Evolutionary conservation across 176 grass and related monocot species (phyloP).

Genomic region (Eragrostis curvula): DNA sequence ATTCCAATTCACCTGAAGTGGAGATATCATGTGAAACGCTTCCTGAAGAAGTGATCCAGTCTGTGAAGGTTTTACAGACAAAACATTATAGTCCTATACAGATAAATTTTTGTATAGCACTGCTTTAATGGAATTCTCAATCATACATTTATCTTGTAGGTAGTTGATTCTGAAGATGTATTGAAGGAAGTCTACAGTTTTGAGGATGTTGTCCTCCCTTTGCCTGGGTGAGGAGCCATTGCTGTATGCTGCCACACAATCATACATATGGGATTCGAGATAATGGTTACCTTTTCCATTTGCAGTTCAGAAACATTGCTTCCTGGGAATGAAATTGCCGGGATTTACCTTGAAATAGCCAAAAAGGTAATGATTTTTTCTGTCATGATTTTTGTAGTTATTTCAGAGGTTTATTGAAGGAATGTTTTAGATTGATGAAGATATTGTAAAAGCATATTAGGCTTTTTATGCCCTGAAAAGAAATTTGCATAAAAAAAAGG

Average conservation of each 20-base stretch:
- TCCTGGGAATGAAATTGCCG: slow-evolving; percentile 87
- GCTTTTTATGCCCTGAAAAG: slow-evolving; percentile 5
- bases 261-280: background rate
- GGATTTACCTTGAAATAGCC: slow-evolving; percentile 87
- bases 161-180: slow-evolving; percentile 85
- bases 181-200: slow-evolving; percentile 67
- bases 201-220: slow-evolving; percentile 95
- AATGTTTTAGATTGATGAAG: background rate
- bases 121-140: slow-evolving; percentile 19
- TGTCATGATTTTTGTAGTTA: slow-evolving; percentile 16
- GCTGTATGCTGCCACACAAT: background rate
- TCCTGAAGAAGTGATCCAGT: slow-evolving; percentile 69
- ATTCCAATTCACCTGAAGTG: slow-evolving; percentile 47
- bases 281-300: slow-evolving; percentile 27
- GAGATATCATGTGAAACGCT: slow-evolving; percentile 57
- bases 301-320: slow-evolving; percentile 87
- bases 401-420: slow-evolving; percentile 9
- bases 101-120: background rate
- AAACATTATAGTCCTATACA: slow-evolving; percentile 20
- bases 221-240: slow-evolving; percentile 83
- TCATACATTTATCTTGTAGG: slow-evolving; percentile 54
- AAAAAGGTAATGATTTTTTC: slow-evolving; percentile 55
- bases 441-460: background rate
- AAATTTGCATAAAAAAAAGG: background rate
- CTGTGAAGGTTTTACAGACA: slow-evolving; percentile 74